Base-by-base conservation (phyloP, 2,329 filamentous ascomycete genomes). In the Pyricularia grisea region DNA sequence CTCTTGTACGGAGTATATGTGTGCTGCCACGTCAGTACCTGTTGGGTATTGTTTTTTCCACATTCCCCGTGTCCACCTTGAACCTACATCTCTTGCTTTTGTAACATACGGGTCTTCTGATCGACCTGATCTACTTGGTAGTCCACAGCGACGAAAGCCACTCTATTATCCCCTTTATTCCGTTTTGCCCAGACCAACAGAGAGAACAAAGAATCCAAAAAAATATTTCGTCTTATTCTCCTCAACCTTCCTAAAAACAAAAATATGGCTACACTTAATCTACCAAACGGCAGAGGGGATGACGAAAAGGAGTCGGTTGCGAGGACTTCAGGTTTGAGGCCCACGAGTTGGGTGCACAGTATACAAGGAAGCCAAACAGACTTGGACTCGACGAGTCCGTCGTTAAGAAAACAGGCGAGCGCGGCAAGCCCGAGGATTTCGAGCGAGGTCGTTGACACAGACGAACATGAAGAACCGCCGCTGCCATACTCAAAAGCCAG, bases 401-500 rank as follows among this genome's bases (percentile, higher is more conserved):
- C 58, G 1, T n/a, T 61, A 23, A 61, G 58, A 27, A 61, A 61
- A 61, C n/a, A 25, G 12, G 58, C 27, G 58, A n/a, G 58, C 10
- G n/a, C 58, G 14, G 12, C 58, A 27, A 25, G 25, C 58, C n/a
- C 58, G n/a, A 27, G n/a, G 10, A 12, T 23, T 7, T 27, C 58
- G 9, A 27, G 14, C n/a, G 58, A 25, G 27, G 12, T 27, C 5
- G 58, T 27, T 14, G 23, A n/a, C 25, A 50, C 31, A 17, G 23
- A 67, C 5, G 50, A 68, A 1, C 2, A 63, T 2, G 27, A 17
- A 7, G 67, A 68, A 23, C 67, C 67, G 4, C 67, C 67, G 23
- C 70, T 74, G 67, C 71, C 73, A 3, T 72, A 71, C 68, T 86
- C 85, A 27, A 86, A 81, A 72, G 81, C 79, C n/a, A 79, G 82